Conservation (phyloP, 768 basidiomycete species). For the Postia placenta region DNA sequence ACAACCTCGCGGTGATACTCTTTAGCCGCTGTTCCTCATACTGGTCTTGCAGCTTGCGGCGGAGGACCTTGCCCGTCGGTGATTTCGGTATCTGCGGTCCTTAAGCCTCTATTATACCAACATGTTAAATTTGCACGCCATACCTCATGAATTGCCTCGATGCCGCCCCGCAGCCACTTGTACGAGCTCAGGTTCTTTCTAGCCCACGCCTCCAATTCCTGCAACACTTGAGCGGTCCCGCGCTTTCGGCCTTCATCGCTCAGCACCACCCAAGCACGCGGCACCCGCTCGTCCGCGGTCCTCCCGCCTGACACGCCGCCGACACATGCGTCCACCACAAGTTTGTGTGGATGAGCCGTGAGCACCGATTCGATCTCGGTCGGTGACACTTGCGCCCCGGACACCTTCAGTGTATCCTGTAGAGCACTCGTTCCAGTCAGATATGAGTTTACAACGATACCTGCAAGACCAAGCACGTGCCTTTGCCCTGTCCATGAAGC, state of each 20-base stretch:
- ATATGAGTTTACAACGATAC: background rate
- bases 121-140: conserved; percentile 12
- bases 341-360: conserved; percentile 50
- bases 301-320: conserved; percentile 71
- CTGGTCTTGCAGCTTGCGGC: conserved; percentile 53
- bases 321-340: conserved; percentile 63
- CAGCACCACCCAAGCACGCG: conserved; percentile 75
- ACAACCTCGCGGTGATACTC: conserved; percentile 10
- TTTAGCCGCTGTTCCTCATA: conserved; percentile 33
- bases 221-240: conserved; percentile 35
- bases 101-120: background rate
- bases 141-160: conserved; percentile 59
- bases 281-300: conserved; percentile 65
- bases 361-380: conserved; percentile 69
- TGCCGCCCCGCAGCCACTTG: conserved; percentile 73
- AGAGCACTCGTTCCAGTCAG: too few relatives aligned
- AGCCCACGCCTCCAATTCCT: conserved; percentile 55
- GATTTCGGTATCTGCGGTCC: conserved; percentile 59
- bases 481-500: conserved; percentile 75
- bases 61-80: conserved; percentile 66
- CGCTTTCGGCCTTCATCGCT: conserved; percentile 45
- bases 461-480: conserved; percentile 25
- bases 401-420: conserved; percentile 76
- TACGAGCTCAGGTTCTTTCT: conserved; percentile 60
- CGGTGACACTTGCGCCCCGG: conserved; percentile 76